A percentile compares a stretch with the other conserved stretches of the same genome.
Conservation (phyloP, 176 grass and related monocot genomes). For the Themeda triandra region DNA sequence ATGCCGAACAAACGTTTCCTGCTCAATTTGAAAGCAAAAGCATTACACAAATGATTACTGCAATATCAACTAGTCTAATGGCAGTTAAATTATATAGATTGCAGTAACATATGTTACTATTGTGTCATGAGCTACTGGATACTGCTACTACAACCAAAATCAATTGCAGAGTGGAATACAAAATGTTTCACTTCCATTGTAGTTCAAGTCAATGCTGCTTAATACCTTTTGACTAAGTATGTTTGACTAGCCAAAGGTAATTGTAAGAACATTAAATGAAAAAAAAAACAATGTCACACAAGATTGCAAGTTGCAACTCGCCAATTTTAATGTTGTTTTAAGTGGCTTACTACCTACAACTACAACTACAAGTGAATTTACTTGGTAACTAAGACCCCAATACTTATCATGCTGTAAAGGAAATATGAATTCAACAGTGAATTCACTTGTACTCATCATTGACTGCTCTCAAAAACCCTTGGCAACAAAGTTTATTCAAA, state of each 20-base stretch:
- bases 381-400: background rate
- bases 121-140: background rate
- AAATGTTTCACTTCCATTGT: background rate
- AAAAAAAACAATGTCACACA: background rate
- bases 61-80: background rate
- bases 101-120: background rate
- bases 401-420: background rate
- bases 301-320: background rate
- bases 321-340: background rate
- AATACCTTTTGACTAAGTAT: background rate
- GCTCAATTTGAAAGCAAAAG: constrained; percentile 22
- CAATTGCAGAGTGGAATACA: background rate
- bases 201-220: background rate
- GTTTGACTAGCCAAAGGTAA: background rate
- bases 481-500: background rate
- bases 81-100: background rate
- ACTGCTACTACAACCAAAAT: background rate
- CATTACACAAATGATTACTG: background rate
- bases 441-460: background rate
- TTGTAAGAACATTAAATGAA: background rate
- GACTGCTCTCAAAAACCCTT: background rate
- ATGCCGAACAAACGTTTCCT: constrained; percentile 93
- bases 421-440: background rate
- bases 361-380: background rate
- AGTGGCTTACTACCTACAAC: background rate